phyloP scores from a whole-genome alignment of 805 yeast genomes.

The Starmerella floricola region DNA sequence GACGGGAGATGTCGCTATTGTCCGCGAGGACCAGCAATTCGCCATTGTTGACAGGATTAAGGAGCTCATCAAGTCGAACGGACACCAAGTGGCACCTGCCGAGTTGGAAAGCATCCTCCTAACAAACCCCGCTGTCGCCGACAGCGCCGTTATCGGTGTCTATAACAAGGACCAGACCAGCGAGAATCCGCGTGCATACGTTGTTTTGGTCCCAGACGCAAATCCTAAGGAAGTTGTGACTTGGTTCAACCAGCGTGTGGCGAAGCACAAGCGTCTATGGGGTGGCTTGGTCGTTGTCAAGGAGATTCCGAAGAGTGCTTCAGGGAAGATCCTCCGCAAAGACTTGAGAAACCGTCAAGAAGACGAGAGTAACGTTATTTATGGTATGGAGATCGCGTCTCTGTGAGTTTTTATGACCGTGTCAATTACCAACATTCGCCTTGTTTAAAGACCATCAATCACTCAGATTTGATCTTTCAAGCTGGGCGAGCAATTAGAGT shows the following conservation, averaged over 20 bases:
- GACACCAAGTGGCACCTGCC: slow-evolving; percentile 89
- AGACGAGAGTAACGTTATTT: slow-evolving; percentile 16
- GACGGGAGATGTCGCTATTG: slow-evolving; percentile 45
- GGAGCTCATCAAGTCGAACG: slow-evolving; percentile 54
- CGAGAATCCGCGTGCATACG: slow-evolving; percentile 37
- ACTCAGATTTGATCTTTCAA: too few species aligned
- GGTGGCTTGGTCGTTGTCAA: slow-evolving; percentile 53
- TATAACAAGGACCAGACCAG: slow-evolving; percentile 65
- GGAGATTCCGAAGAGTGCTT: slow-evolving; percentile 85
- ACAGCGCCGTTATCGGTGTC: slow-evolving; percentile 79
- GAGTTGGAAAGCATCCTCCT: slow-evolving; percentile 80
- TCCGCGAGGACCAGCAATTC: slow-evolving; percentile 31
- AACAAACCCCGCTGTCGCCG: slow-evolving; percentile 66
- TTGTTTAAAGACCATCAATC: too few species aligned
- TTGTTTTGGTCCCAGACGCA: slow-evolving; percentile 22
- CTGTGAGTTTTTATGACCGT: slow-evolving; percentile 12
- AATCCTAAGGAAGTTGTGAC: slow-evolving; percentile 22
- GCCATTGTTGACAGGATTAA: slow-evolving; percentile 50
- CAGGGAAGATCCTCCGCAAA: slow-evolving; percentile 91
- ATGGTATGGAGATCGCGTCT: slow-evolving; percentile 15
- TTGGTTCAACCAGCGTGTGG: slow-evolving; percentile 31
- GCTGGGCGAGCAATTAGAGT: too few species aligned
- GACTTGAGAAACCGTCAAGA: slow-evolving; percentile 49
- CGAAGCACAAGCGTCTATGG: slow-evolving; percentile 32
- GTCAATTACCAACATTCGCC: too few species aligned